Evolutionary conservation across 495 filamentous ascomycete genomes (phyloP), one percentile per base, ranked within the genome.

Genomic region (Rostrohypoxylon terebratum): DNA sequence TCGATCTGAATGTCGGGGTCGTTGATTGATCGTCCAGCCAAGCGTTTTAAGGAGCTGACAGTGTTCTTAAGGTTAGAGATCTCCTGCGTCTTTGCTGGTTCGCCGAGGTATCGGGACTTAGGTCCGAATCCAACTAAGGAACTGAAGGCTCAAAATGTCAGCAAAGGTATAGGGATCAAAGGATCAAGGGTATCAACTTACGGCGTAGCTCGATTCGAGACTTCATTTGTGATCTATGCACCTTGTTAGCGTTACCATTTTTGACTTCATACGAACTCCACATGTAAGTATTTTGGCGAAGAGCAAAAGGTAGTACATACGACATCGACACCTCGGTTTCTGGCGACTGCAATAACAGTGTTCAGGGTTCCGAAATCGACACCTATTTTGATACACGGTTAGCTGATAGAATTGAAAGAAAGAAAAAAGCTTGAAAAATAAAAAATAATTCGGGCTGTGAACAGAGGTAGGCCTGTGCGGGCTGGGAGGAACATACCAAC

Each of bases 51-150:
- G 71, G 90, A 94, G 80, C 89, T 85, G 82, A 98, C 92, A 59
- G 96, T 99, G 87, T 98, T 99, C 87, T 97, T 99, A 72, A 99
- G 87, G 84, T 99, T 99, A 71, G 95, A 98, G 77, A 97, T 95
- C 86, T 98, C 96, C 85, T 97, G 95, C 73, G 94, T 98, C 88
- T 98, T 98, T 61, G 96, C 96, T 59, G 93, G 83, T 83, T 98
- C 96, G 69, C 96, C 96, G 68, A 98, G 88, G 76, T 94, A 94
- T 86, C 96, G 90, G 79, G 88, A 92, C 84, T 95, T 96, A 76
- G 93, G 91, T 59, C 92, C 94, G 83, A 98, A 99, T 77, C 93
- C 93, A 69, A 99, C 96, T 65, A 99, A 87, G 71, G 96, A 92
- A 60, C 94, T 98, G 69, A 67, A 74, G 61, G 36, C 6, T 9